phyloP scores from a whole-genome alignment of 345 rosid species.

The Gossypium ekmanianum region DNA sequence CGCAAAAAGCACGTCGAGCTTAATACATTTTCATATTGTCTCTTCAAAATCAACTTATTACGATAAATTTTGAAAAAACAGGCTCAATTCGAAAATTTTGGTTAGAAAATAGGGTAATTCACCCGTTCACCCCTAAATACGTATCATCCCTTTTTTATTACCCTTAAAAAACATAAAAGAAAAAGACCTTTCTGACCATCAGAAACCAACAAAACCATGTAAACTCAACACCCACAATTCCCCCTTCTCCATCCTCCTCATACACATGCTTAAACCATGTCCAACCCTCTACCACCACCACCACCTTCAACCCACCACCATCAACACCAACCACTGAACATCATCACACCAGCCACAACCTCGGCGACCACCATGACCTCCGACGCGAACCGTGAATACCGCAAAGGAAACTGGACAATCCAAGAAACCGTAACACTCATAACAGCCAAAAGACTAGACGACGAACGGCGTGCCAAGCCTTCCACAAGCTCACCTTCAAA shows the following conservation, averaged over 20 bases:
- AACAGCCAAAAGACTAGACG: constrained; percentile 34
- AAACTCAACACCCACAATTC: neutral
- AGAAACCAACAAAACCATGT: constrained; percentile 14
- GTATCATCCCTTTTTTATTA: neutral
- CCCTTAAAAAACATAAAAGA: neutral
- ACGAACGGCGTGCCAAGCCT: constrained; percentile 30
- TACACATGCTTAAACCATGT: constrained; percentile 24
- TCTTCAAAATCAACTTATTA: too few relatives aligned
- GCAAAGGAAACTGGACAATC: constrained; percentile 39
- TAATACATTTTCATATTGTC: too few relatives aligned
- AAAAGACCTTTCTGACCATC: neutral
- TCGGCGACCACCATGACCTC: neutral
- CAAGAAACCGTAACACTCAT: constrained; percentile 33
- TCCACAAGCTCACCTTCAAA: constrained; percentile 9
- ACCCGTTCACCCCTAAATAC: too few relatives aligned
- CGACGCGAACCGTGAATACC: constrained; percentile 25
- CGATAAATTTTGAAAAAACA: too few relatives aligned
- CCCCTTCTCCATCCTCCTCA: neutral
- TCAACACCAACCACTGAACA: constrained; percentile 12
- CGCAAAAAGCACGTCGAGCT: rapidly evolving
- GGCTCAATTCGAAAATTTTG: too few relatives aligned
- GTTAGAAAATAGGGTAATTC: too few relatives aligned
- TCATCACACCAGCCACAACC: constrained; percentile 5
- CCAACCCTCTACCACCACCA: constrained; percentile 20
- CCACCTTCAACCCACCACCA: constrained; percentile 15